Base-by-base conservation (phyloP, 768 basidiomycete genomes). In the Pleurotus djamor region DNA sequence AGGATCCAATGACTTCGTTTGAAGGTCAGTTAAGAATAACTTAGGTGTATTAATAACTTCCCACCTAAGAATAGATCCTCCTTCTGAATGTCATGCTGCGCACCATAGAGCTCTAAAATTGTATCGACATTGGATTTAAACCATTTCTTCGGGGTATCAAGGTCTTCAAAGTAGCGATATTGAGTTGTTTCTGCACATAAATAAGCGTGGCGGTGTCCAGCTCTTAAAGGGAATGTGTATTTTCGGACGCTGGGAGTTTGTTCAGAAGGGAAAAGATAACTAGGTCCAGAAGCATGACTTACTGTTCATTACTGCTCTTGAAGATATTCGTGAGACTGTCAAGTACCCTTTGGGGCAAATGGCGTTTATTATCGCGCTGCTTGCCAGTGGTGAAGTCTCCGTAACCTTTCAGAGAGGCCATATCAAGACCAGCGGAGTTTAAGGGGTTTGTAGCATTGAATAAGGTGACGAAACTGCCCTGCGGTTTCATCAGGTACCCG, bases 141-240 rank as follows among this genome's bases (percentile, higher is more conserved):
- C 89, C 92, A 94, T 60, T 74, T 80, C 65, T 83, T 87, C 0
- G 91, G 84, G 8, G 84, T 81, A 5, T 84, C 80, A 48, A 89
- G 64, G 43, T 79, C 77, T 57, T 86, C 81, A 61, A 92, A 77
- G 64, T 88, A 91, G 14, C 78, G 80, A 69, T 90, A 90, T 61
- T 85, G 75, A 33, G 86, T 88, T 44, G 84, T 78, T 67, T 93
- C 92, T 2, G 88, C 81, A 61, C 83, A 86, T 59, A 94, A 66
- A 60, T 84, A 79, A 1, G 92, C 89, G 35, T 79, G 70, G 62
- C 86, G 86, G 72, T 87, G 87, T 2, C 88, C 86, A 37, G 78
- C 79, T 8, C 83, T 77, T 55, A 93, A 70, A 2, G 85, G 82
- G 63, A 83, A 86, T 36, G 83, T 72, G 60, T 85, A 86, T 12